These are phyloP conservation scores for Sclerotinia trifoliorum DNA, from an alignment of 2,329 filamentous ascomycete genomes.

Conservation along the genomic window DNA sequence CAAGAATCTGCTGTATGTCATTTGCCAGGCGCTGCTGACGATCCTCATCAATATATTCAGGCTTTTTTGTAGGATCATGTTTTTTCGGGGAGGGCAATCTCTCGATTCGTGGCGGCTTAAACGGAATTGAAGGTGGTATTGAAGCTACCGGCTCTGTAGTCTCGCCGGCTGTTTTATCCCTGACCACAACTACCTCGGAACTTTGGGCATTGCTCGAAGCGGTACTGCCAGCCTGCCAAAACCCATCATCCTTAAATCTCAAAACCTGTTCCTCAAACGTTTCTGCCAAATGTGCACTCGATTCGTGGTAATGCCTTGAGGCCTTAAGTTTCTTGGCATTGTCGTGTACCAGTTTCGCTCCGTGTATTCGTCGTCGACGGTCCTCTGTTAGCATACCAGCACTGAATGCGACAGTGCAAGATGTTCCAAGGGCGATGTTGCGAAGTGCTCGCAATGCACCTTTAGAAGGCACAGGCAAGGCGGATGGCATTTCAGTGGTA, in stretches of 20 bases:
- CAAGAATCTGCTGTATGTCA: conserved; percentile 31
- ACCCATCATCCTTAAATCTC: conserved; percentile 22
- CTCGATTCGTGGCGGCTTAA: conserved; percentile 9
- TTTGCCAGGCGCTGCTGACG: conserved; percentile 30
- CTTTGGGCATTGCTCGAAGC: background rate
- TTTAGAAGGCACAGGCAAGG: conserved; percentile 53
- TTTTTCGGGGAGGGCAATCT: background rate
- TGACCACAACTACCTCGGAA: background rate
- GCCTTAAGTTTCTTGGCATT: conserved; percentile 54
- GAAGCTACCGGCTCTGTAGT: background rate
- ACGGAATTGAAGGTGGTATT: background rate
- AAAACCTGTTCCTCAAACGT: conserved; percentile 32
- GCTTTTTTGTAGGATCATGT: background rate
- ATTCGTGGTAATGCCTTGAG: conserved; percentile 43
- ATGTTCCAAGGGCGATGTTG: conserved; percentile 55
- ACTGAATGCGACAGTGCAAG: conserved; percentile 51
- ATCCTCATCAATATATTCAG: conserved; percentile 2
- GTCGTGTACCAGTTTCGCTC: conserved; percentile 50
- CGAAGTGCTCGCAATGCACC: conserved; percentile 56
- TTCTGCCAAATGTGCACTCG: conserved; percentile 31
- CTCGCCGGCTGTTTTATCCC: background rate
- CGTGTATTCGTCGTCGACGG: conserved; percentile 53
- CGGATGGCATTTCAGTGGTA: conserved; percentile 38
- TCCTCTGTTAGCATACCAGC: conserved; percentile 52
- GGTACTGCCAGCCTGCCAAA: conserved; percentile 6